phyloP scores from a whole-genome alignment of 2,329 filamentous ascomycete genomes.

The Colletotrichum sp. region DNA sequence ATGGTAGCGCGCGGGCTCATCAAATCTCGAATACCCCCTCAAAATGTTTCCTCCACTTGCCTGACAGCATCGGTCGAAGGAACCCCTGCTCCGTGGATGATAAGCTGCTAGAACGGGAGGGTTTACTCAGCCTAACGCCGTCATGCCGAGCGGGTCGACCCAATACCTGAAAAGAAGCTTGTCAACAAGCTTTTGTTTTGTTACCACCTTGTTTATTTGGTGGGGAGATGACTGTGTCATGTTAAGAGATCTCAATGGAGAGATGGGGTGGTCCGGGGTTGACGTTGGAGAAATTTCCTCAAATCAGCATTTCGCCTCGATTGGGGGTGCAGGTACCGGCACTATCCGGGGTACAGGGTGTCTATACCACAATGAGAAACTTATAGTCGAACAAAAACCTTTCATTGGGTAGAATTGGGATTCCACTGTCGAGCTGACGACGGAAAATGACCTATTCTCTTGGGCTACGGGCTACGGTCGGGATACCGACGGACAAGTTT shows the following conservation, averaged over 20 bases:
- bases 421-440: background rate
- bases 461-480: too few species aligned
- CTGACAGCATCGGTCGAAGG: background rate
- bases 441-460: background rate
- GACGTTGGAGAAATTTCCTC: slow-evolving; percentile 12
- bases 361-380: background rate
- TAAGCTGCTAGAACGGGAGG: background rate
- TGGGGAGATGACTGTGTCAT: background rate
- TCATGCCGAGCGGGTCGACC: background rate
- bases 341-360: background rate
- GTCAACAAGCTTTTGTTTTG: background rate
- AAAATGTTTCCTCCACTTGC: background rate
- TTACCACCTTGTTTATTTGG: background rate
- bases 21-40: background rate
- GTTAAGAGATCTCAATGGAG: background rate
- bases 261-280: slow-evolving; percentile 3
- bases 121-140: background rate
- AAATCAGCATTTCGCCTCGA: slow-evolving; percentile 2
- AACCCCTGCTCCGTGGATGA: background rate
- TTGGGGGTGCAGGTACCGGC: background rate
- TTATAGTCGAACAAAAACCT: fast-evolving
- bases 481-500: background rate
- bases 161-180: background rate
- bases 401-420: background rate
- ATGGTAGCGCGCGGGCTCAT: background rate